These are phyloP conservation scores for Botrytis byssoidea DNA, from an alignment of 2,329 filamentous ascomycete species.

Conservation along the genomic window DNA sequence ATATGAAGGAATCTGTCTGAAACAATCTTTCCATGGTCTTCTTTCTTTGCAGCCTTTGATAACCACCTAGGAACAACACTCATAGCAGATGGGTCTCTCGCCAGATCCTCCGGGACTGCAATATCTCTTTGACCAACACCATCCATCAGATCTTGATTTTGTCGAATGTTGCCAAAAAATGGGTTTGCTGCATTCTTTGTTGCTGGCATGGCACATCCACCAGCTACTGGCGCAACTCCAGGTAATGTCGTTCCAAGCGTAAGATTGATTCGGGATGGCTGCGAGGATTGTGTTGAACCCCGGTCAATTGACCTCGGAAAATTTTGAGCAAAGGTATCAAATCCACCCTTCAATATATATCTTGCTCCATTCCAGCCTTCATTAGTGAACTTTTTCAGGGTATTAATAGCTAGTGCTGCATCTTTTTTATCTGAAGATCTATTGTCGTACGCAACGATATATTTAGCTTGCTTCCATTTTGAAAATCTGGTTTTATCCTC, in stretches of 20 bases:
- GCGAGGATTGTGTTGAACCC: constrained; percentile 41
- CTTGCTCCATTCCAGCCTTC: constrained; percentile 77
- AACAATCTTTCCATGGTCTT: constrained; percentile 74
- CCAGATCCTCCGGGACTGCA: constrained; percentile 54
- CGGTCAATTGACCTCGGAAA: constrained; percentile 65
- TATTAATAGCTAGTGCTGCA: constrained; percentile 75
- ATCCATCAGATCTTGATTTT: constrained; percentile 92
- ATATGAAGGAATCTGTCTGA: constrained; percentile 82
- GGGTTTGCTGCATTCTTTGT: constrained; percentile 71
- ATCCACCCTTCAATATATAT: constrained; percentile 79
- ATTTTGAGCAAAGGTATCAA: constrained; percentile 66
- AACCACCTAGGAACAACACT: constrained; percentile 71
- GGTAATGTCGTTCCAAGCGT: constrained; percentile 49
- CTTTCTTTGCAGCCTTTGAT: constrained; percentile 60
- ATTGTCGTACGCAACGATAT: constrained; percentile 85
- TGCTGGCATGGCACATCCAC: constrained; percentile 79
- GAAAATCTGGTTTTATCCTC: constrained; percentile 70
- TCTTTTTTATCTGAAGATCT: constrained; percentile 77
- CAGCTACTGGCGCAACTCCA: constrained; percentile 74
- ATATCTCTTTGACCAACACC: constrained; percentile 81
- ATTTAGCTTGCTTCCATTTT: constrained; percentile 69
- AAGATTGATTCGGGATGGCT: constrained; percentile 46
- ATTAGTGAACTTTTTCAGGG: constrained; percentile 85
- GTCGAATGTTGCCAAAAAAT: constrained; percentile 94
- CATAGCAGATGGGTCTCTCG: constrained; percentile 43